Evolutionary conservation across 148 eudicot genomes (phyloP).

Genomic region (Rhododendron kiyosumense): DNA sequence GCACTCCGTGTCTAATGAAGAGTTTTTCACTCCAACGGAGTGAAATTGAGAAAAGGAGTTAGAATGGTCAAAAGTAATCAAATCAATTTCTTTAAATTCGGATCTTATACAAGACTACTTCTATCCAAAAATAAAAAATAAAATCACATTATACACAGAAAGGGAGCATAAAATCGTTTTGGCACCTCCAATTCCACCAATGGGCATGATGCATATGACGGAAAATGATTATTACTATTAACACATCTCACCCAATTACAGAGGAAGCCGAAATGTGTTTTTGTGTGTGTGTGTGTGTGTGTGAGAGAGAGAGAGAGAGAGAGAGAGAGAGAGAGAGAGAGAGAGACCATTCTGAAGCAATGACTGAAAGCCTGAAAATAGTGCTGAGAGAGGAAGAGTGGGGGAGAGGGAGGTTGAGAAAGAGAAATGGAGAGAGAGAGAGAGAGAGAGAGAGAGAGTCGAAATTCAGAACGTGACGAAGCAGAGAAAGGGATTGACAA

Average conservation of each 20-base stretch:
- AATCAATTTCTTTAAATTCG: background rate
- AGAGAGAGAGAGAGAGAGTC: background rate
- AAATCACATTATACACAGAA: background rate
- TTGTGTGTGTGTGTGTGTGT: too few species aligned
- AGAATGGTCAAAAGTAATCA: background rate
- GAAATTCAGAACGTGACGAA: background rate
- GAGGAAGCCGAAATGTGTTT: background rate
- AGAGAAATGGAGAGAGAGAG: background rate
- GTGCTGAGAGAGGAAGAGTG: background rate
- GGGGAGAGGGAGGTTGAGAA: background rate
- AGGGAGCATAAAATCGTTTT: background rate
- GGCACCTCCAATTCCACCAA: background rate
- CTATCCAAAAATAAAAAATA: background rate
- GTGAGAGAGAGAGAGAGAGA: background rate
- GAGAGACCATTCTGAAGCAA: background rate
- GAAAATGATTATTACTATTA: background rate
- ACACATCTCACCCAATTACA: background rate
- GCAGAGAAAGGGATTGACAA: background rate
- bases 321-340: background rate
- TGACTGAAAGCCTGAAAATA: background rate
- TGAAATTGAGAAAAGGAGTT: background rate
- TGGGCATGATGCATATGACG: background rate
- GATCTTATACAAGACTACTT: background rate
- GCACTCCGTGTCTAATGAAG: background rate
- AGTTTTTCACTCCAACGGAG: background rate